Base-by-base conservation (phyloP, 495 filamentous ascomycete species). In the Xylaria scruposa region DNA sequence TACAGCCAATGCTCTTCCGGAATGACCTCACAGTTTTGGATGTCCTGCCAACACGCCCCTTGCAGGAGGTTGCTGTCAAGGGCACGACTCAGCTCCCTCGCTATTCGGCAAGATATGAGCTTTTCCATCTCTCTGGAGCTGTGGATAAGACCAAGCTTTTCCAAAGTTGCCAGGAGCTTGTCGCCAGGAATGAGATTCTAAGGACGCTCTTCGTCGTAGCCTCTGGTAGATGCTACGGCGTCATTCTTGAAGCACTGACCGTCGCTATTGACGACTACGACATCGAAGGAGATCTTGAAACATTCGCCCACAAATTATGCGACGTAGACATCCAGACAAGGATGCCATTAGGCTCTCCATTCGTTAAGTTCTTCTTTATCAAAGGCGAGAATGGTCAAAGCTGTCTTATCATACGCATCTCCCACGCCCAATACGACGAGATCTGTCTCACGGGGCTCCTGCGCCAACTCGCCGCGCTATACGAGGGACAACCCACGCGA, bases 341-440 rank as follows among this genome's bases (percentile, higher is more conserved):
- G 0, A 85, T 88, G 40, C 84, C 84, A 0, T 85, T 90, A n/a
- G 91, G 91, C 13, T 87, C 89, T 26, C 85, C 88, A 2, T 90
- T 89, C 63, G 82, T 92, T 38, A 87, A 90, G 67, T 90, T 91
- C 77, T 83, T 88, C 54, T 83, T 90, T 59, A 82, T 91, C 69
- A 84, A 83, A 65, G 83, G 85, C 71, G 85, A 83, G 64, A 77
- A 78, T 9, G 83, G 79, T 17, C 78, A 85, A 47, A 82, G 88
- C 76, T 87, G 85, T n/a, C 89, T 94, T 54, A 78, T 88, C 67
- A 83, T 94, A 62, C 85, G 90, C 5, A 84, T 93, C 6, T 93
- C 90, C 0, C 92, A 94, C 77, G 90, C 92, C 0, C 92, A 93
- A 68, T 94, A 91, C 74, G 92, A 93, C 73, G 92, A 90, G 46